These are phyloP conservation scores for Pachyrhizus erosus DNA, from an alignment of 306 rosid species.

Conservation along the genomic window DNA sequence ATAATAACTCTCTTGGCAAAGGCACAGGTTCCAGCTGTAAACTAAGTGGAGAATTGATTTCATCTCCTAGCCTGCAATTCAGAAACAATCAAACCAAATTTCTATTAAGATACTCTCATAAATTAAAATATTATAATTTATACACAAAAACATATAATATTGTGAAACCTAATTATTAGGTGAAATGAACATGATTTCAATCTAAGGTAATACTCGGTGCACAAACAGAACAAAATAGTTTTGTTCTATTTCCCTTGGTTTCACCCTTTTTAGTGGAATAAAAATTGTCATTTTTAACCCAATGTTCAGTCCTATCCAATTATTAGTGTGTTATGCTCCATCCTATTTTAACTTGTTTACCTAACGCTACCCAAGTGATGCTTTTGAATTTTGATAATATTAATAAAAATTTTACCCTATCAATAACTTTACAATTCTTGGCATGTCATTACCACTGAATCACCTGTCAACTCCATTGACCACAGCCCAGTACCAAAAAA, in stretches of 20 bases:
- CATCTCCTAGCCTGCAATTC: slow-evolving; percentile 67
- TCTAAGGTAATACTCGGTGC: neutral
- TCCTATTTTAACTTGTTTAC: neutral
- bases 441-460: neutral
- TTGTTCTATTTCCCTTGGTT: neutral
- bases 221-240: neutral
- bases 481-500: neutral
- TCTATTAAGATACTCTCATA: neutral
- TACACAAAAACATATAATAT: neutral
- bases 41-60: slow-evolving; percentile 54
- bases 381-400: neutral
- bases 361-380: neutral
- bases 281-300: neutral
- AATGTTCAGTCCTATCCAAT: neutral
- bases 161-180: neutral
- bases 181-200: neutral
- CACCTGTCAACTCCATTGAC: neutral
- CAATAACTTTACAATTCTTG: neutral
- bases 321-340: neutral
- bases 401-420: neutral
- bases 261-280: neutral
- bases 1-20: slow-evolving; percentile 53
- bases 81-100: slow-evolving; percentile 10
- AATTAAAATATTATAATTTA: slow-evolving; percentile 6
- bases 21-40: slow-evolving; percentile 51